Conservation (phyloP, 2,329 filamentous ascomycete genomes). For the Ophiostoma sp. region DNA sequence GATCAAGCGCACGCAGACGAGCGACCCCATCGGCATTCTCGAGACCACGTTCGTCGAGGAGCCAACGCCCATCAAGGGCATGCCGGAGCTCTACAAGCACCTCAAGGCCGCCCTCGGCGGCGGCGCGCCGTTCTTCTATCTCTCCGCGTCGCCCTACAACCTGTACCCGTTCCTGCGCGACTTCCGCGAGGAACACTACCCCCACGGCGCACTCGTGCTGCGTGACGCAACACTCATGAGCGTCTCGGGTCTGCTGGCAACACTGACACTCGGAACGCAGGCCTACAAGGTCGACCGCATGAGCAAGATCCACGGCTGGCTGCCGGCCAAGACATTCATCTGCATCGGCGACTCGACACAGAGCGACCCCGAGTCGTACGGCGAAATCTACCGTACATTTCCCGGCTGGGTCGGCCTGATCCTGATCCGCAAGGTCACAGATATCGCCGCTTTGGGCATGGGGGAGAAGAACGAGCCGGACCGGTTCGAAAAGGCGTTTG, state of each 20-base stretch:
- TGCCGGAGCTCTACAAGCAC: constrained; percentile 75
- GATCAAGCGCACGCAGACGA: constrained; percentile 84
- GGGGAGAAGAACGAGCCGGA: constrained; percentile 65
- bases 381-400: constrained; percentile 51
- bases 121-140: constrained; percentile 70
- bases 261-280: constrained; percentile 72
- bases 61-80: constrained; percentile 65
- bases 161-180: constrained; percentile 78
- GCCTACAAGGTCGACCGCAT: constrained; percentile 82
- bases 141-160: constrained; percentile 91
- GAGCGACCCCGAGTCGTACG: constrained; percentile 67
- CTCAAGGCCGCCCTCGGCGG: constrained; percentile 49
- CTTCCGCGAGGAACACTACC: constrained; percentile 68
- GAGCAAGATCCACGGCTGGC: constrained; percentile 68
- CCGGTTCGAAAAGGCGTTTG: constrained; percentile 79
- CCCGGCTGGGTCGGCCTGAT: constrained; percentile 77
- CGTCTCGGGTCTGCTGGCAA: constrained; percentile 69
- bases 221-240: constrained; percentile 85
- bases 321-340: constrained; percentile 73
- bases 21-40: constrained; percentile 73
- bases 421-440: constrained; percentile 76
- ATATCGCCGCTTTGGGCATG: constrained; percentile 64
- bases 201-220: constrained; percentile 72
- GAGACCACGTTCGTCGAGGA: constrained; percentile 75
- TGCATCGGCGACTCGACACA: constrained; percentile 89